These are phyloP conservation scores for Gypsophila paniculata DNA, from an alignment of 179 eudicot species.

Conservation along the genomic window DNA sequence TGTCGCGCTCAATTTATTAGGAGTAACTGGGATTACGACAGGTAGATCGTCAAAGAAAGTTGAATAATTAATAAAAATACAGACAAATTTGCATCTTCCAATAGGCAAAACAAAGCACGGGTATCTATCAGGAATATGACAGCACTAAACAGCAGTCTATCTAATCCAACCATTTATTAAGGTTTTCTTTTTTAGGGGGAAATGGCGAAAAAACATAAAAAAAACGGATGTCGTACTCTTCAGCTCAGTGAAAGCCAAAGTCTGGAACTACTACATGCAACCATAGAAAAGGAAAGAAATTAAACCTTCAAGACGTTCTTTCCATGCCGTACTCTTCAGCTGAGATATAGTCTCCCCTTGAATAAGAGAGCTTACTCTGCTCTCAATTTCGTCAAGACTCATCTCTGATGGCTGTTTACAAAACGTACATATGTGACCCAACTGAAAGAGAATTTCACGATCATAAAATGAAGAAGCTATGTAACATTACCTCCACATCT, in stretches of 20 bases:
- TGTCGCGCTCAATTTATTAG: neutral
- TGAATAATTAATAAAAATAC: neutral
- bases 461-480: neutral
- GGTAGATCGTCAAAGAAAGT: neutral
- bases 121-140: neutral
- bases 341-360: conserved; percentile 72
- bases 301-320: conserved; percentile 97
- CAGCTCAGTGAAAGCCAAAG: too few species aligned
- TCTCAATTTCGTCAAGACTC: conserved; percentile 95
- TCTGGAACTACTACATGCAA: conserved; percentile 1
- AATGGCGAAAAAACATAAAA: too few species aligned
- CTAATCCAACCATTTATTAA: too few species aligned
- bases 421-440: conserved; percentile 13
- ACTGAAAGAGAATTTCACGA: neutral
- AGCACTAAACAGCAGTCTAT: neutral
- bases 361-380: conserved; percentile 70
- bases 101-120: neutral
- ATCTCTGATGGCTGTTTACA: conserved; percentile 82
- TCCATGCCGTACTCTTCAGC: conserved; percentile 90
- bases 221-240: too few species aligned
- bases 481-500: conserved; percentile 76
- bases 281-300: neutral
- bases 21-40: neutral
- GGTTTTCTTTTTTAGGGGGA: too few species aligned
- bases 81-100: neutral